These are phyloP conservation scores for Lenwebbia sp. DNA, from an alignment of 345 rosid species.

Conservation along the genomic window DNA sequence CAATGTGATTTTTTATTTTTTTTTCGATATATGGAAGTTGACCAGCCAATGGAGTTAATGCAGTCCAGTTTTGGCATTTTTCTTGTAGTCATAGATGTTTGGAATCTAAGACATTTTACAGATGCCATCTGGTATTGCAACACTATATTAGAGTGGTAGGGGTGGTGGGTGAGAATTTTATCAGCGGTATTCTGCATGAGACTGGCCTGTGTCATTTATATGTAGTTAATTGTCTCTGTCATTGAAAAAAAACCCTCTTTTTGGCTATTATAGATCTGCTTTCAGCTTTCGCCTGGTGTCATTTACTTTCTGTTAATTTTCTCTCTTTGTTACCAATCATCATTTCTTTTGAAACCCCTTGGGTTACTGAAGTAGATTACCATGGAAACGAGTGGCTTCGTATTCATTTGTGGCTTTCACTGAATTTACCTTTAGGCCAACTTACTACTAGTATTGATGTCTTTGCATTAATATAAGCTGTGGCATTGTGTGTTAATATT, in stretches of 20 bases:
- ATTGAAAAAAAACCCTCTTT: background rate
- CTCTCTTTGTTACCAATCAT: background rate
- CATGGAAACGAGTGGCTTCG: background rate
- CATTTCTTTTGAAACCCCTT: background rate
- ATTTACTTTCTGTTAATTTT: background rate
- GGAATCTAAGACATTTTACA: background rate
- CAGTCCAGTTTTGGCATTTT: background rate
- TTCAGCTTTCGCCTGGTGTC: background rate
- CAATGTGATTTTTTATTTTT: background rate
- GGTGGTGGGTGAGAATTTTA: background rate
- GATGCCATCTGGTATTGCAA: background rate
- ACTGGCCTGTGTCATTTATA: background rate
- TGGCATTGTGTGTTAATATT: background rate
- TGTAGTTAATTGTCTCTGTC: background rate
- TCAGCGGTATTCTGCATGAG: background rate
- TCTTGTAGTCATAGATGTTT: background rate
- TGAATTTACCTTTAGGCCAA: background rate
- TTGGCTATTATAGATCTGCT: background rate
- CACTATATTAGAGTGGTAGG: background rate
- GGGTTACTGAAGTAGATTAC: background rate
- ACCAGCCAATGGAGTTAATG: background rate
- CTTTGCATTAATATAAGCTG: background rate
- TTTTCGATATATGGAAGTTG: background rate
- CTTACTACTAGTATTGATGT: background rate
- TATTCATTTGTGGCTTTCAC: background rate